Base-by-base conservation (phyloP, 2,329 filamentous ascomycete species). In the Fusarium proliferatum region DNA sequence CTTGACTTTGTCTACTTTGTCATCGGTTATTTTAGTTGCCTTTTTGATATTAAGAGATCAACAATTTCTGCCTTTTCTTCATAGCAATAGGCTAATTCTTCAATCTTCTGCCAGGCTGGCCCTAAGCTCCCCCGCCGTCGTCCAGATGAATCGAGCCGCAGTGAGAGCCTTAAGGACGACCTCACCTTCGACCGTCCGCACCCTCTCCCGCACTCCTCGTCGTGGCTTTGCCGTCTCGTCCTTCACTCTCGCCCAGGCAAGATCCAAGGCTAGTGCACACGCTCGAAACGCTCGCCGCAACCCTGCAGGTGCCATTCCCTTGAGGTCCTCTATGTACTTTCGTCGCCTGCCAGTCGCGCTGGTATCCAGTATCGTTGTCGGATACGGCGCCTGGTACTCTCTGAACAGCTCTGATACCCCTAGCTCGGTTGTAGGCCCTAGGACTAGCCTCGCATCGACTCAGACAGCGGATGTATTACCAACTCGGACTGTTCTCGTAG, bases 301-400 rank as follows among this genome's bases (percentile, higher is more conserved):
- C 8, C 34, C 66, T 43, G 61, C 69, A 28, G 63, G 65, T 51
- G 84, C 78, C 80, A 82, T 84, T 72, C 85, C 89, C 64, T 84
- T 93, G 64, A 88, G 85, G 74, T 91, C 91, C 75, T 93, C 92
- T 76, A 95, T 96, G 93, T 92, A 93, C 82, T 84, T 92, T 79
- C 91, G 93, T 72, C 88, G 91, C 76, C 86, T 93, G 74, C 89
- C 89, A 9, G 86, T 90, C 76, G 92, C 91, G 67, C 82, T 94
- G 67, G 87, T 92, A 65, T 92, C 93, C 71, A 90, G 90, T 79
- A 86, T 94, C 66, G 78, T 82, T 68, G 92, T 94, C 65, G 93
- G 92, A 75, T 94, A 92, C 83, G 92, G 92, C 72, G 92, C 92
- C 74, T 95, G 92, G 88, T 94, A 94, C 84, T 88, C 88, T 61